These are phyloP conservation scores for Falciphora oryzae DNA, from an alignment of 2,329 filamentous ascomycete species.

Conservation along the genomic window DNA sequence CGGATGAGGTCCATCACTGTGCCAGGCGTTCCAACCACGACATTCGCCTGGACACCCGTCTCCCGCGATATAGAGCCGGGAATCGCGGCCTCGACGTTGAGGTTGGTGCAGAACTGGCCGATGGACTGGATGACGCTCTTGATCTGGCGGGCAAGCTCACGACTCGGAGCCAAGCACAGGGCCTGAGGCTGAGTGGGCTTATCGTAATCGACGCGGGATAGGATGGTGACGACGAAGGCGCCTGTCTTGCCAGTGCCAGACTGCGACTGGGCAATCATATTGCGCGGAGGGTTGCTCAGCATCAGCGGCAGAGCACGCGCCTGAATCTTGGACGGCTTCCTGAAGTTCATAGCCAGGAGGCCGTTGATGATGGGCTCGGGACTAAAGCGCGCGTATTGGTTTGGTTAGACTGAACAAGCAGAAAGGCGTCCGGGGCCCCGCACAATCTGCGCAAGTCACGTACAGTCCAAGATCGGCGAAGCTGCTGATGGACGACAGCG, in stretches of 20 bases:
- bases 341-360: constrained; percentile 76
- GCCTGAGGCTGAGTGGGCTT: constrained; percentile 71
- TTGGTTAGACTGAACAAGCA: neutral
- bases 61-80: constrained; percentile 69
- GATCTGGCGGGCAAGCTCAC: constrained; percentile 93
- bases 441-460: constrained; percentile 27
- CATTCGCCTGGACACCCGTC: constrained; percentile 63
- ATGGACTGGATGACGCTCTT: constrained; percentile 77
- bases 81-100: constrained; percentile 76
- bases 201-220: constrained; percentile 75
- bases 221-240: constrained; percentile 87
- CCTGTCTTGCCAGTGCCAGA: constrained; percentile 98
- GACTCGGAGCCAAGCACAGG: constrained; percentile 82
- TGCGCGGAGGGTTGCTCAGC: constrained; percentile 76
- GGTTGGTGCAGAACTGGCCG: constrained; percentile 72
- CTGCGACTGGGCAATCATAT: constrained; percentile 98
- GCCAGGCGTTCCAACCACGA: constrained; percentile 90
- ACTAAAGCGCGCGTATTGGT: constrained; percentile 32
- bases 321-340: constrained; percentile 96
- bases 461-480: constrained; percentile 86
- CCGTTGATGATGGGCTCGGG: constrained; percentile 61
- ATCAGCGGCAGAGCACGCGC: constrained; percentile 89
- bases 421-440: constrained; percentile 1
- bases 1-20: constrained; percentile 86
- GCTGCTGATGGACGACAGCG: constrained; percentile 74